Evolutionary conservation across 2,329 filamentous ascomycete genomes (phyloP), one percentile per base, ranked within the genome.

Genomic region (Plectosphaerella cucumerina): DNA sequence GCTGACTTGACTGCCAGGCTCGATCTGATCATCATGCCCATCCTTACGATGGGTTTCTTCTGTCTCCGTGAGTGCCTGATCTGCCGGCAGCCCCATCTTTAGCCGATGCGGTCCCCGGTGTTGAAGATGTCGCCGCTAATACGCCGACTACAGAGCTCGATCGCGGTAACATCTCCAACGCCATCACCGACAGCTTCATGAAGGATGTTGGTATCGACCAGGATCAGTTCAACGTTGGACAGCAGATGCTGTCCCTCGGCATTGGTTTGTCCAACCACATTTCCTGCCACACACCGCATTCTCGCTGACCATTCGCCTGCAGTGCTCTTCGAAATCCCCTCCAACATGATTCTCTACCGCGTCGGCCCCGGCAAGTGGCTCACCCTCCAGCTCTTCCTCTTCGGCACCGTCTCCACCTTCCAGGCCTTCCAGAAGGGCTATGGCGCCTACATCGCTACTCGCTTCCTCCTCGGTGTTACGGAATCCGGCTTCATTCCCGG

Each of bases 401-500:
- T 74, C 51, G 78, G 78, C 5, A 66, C 72, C 17, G 76, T 82
- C 48, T 74, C 71, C 21, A 78, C 75, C 1, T 80, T 81, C 57
- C 79, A 82, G 58, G 71, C 75, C 4, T 82, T 79, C 58, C 69
- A 76, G 48, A 66, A 65, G 26, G 71, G 65, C 35, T 76, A 77
- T 42, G 68, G 65, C 2, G 69, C 70, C 3, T 81, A 74, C 56
- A 63, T 82, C 23, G 70, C 67, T 0, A 77, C 76, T 0, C 69
- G 79, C 0, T 70, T 82, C 48, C 62, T 82, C 1, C 70, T 82
- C 1, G 78, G 78, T 2, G 64, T 81, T 12, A 73, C 71, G 3
- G 79, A 82, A 59, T 74, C 74, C 1, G 78, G 78, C 1, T 82
- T 78, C 55, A 81, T 82, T 49, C 78, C 78, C 1, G 78, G 77